phyloP scores from a whole-genome alignment of 768 basidiomycete genomes.

The Leccinum uliginosum region DNA sequence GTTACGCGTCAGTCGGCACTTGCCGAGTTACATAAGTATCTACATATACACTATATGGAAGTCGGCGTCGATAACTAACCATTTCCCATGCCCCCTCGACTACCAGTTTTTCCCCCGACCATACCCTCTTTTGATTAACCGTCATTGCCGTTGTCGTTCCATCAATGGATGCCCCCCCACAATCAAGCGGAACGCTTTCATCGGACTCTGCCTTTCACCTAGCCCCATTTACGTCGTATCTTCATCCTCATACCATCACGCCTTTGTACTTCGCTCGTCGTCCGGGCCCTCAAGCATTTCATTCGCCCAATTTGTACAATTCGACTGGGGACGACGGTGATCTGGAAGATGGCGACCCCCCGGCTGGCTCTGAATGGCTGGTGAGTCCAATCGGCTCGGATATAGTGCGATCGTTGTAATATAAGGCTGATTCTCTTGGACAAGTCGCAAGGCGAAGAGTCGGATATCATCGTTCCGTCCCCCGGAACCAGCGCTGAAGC shows the following conservation, averaged over 20 bases:
- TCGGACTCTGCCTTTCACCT: neutral
- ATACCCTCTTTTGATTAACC: too few relatives aligned
- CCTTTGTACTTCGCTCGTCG: neutral
- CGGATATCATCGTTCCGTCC: neutral
- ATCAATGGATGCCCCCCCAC: neutral
- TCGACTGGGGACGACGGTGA: neutral
- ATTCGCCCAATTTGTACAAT: neutral
- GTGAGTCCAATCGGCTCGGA: neutral
- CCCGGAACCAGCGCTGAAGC: neutral
- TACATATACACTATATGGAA: too few relatives aligned
- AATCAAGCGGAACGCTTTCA: neutral
- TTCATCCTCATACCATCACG: neutral
- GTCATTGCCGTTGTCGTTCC: neutral
- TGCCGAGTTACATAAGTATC: too few relatives aligned
- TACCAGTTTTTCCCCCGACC: too few relatives aligned
- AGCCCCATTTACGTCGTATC: neutral
- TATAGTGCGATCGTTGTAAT: too few relatives aligned
- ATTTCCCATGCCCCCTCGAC: too few relatives aligned
- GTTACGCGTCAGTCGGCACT: too few relatives aligned
- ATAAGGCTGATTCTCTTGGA: neutral
- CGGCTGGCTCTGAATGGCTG: neutral
- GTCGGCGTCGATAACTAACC: too few relatives aligned
- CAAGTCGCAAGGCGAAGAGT: neutral
- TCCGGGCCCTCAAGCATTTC: neutral
- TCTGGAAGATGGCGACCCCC: neutral